Evolutionary conservation across 768 basidiomycete species (phyloP).

Genomic region (Boletales sp.): DNA sequence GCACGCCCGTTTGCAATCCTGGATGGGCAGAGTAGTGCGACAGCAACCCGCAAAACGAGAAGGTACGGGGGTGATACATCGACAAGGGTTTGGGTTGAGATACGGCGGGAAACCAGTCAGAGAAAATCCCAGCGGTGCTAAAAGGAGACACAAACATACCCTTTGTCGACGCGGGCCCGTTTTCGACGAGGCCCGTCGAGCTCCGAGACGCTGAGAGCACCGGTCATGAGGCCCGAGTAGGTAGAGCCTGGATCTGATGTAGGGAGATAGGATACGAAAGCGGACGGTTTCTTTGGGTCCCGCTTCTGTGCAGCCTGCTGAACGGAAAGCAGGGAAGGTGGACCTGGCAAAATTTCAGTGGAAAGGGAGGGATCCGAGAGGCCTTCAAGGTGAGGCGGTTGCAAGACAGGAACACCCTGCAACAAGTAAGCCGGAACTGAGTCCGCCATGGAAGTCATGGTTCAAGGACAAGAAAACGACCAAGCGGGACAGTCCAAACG

Average conservation of each 20-base stretch:
- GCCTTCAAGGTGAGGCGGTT: slow-evolving; percentile 79
- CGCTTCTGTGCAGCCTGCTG: slow-evolving; percentile 72
- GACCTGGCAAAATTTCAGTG: slow-evolving; percentile 88
- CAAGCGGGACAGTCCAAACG: slow-evolving; percentile 11
- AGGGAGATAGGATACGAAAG: slow-evolving; percentile 75
- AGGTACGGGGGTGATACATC: slow-evolving; percentile 12
- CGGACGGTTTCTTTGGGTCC: slow-evolving; percentile 74
- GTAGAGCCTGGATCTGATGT: slow-evolving; percentile 85
- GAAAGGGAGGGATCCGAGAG: slow-evolving; percentile 67
- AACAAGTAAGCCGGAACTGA: slow-evolving; percentile 65
- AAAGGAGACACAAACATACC: slow-evolving; percentile 46
- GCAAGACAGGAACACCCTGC: slow-evolving; percentile 67
- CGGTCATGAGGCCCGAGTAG: slow-evolving; percentile 72
- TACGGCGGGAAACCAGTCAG: slow-evolving; percentile 20
- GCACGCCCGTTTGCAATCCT: slow-evolving; percentile 64
- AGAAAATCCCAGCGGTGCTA: slow-evolving; percentile 18
- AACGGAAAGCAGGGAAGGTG: slow-evolving; percentile 68
- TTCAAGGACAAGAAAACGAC: slow-evolving; percentile 25
- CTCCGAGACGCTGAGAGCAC: slow-evolving; percentile 54
- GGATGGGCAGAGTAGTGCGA: background rate
- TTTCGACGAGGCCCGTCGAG: slow-evolving; percentile 67
- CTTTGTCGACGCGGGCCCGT: slow-evolving; percentile 69
- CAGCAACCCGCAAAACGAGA: slow-evolving; percentile 9
- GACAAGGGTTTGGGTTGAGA: slow-evolving; percentile 28
- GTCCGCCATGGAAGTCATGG: slow-evolving; percentile 69